A percentile compares a stretch with the other conserved stretches of the same genome.
phyloP scores from a whole-genome alignment of 2,329 filamentous ascomycete species.

The Aureobasidium uvarum region DNA sequence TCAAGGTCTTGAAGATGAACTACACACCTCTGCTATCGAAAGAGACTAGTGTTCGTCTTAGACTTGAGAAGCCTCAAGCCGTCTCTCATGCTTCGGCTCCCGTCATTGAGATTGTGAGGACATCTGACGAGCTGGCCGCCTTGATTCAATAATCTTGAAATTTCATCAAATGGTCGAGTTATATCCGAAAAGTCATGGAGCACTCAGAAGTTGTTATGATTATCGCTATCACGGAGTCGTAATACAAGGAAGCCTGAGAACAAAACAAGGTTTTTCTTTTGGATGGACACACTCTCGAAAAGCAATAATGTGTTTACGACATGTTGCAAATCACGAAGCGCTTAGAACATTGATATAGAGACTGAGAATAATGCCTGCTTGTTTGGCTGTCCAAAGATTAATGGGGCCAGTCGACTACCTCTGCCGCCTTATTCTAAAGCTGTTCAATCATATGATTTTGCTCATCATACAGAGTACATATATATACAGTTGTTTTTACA shows the following conservation, averaged over 20 bases:
- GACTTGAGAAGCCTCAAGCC: conserved; percentile 70
- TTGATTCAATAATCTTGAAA: not conserved
- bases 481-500: conserved; percentile 23
- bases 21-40: conserved; percentile 29
- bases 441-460: conserved; percentile 1
- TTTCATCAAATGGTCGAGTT: no score
- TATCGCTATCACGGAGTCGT: not conserved
- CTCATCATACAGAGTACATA: conserved; percentile 15
- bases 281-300: no score
- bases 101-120: conserved; percentile 57
- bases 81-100: conserved; percentile 71
- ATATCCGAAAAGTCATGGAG: not conserved
- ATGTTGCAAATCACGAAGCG: not conserved
- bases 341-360: not conserved
- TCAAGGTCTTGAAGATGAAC: conserved; percentile 39
- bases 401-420: not conserved
- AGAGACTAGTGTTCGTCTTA: conserved; percentile 56
- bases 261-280: no score
- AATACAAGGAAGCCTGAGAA: not conserved
- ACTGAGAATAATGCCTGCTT: not conserved
- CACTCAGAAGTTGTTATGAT: not conserved
- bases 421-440: not conserved
- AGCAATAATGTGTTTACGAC: not conserved
- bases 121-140: conserved; percentile 24
- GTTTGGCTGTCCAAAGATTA: not conserved